A percentile compares a stretch with the other conserved stretches of the same genome.
These are phyloP conservation scores for Nicotiana sylvestris DNA, from an alignment of 257 asterid genomes.

Conservation along the genomic window DNA sequence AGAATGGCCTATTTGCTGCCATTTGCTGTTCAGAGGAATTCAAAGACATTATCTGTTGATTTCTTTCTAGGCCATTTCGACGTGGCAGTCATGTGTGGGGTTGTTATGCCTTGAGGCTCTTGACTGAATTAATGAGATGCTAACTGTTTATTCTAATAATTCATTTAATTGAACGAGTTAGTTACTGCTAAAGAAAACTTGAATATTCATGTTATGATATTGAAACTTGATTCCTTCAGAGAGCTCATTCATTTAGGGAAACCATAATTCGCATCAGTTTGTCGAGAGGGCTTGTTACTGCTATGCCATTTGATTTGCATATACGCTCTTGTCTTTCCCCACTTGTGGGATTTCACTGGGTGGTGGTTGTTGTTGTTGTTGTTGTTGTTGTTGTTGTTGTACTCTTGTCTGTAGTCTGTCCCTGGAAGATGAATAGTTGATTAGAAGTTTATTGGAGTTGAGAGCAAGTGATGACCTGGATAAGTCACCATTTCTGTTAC, in stretches of 20 bases:
- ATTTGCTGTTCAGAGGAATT: conserved; percentile 13
- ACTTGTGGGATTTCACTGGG: too few relatives aligned
- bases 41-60: conserved; percentile 11
- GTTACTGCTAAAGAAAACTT: neutral
- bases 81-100: conserved; percentile 1
- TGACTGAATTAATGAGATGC: neutral
- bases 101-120: neutral
- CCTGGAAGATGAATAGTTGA: neutral
- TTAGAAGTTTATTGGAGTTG: conserved; percentile 1
- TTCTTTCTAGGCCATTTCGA: conserved; percentile 10
- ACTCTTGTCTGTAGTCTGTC: neutral
- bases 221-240: neutral
- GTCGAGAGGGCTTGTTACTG: neutral
- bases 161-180: neutral
- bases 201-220: neutral
- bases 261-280: neutral
- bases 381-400: too few relatives aligned
- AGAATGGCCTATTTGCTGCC: conserved; percentile 14
- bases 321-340: neutral
- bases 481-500: neutral
- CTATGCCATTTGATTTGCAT: neutral
- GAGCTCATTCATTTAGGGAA: neutral
- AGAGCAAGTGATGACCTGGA: neutral
- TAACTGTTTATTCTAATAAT: neutral
- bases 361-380: too few relatives aligned